phyloP scores from a whole-genome alignment of 2,329 filamentous ascomycete species.

The Fusarium nisikadoi region DNA sequence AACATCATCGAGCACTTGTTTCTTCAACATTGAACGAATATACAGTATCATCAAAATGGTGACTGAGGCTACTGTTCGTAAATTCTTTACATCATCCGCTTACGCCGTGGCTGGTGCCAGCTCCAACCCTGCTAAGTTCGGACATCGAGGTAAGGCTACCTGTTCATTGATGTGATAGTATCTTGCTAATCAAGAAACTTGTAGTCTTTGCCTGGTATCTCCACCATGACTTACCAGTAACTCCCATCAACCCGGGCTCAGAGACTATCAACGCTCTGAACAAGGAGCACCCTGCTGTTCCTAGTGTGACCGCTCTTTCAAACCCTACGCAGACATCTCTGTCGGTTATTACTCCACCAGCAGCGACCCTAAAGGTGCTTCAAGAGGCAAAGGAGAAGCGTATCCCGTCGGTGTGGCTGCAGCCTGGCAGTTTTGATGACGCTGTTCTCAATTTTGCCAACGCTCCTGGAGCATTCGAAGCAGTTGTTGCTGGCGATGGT shows the following conservation, averaged over 20 bases:
- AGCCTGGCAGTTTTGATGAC: constrained; percentile 88
- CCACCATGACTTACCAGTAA: constrained; percentile 77
- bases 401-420: constrained; percentile 83
- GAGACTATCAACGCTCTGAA: constrained; percentile 70
- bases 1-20: neutral
- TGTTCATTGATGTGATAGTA: neutral
- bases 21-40: neutral
- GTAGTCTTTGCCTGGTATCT: constrained; percentile 93
- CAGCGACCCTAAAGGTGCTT: constrained; percentile 78
- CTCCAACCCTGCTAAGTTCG: constrained; percentile 85
- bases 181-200: neutral
- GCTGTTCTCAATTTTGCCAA: constrained; percentile 77
- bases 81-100: constrained; percentile 81
- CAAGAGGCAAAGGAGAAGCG: constrained; percentile 80
- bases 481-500: constrained; percentile 74
- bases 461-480: constrained; percentile 69
- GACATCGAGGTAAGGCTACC: constrained; percentile 76
- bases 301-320: constrained; percentile 72
- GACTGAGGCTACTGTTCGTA: constrained; percentile 77
- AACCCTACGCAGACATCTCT: constrained; percentile 77
- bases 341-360: constrained; percentile 88
- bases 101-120: constrained; percentile 94
- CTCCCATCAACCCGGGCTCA: constrained; percentile 82
- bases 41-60: constrained; percentile 54
- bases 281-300: constrained; percentile 70